phyloP scores from a whole-genome alignment of 768 basidiomycete genomes.

The Brasilioporus rufonigricans region DNA sequence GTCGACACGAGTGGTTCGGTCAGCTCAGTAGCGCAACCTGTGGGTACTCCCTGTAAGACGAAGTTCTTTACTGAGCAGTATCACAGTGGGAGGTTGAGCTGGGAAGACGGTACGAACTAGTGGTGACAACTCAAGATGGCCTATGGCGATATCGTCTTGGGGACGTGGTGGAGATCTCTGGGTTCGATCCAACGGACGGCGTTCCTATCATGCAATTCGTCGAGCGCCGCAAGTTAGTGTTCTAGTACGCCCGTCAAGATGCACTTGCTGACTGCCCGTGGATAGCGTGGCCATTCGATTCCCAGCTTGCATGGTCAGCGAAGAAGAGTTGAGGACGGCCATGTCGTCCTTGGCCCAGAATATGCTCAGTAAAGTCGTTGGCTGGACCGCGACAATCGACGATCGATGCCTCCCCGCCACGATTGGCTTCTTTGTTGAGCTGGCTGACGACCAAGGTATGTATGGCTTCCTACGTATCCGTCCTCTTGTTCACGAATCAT shows the following conservation, averaged over 20 bases:
- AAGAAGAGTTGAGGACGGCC: too few species aligned
- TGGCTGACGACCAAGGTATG: too few species aligned
- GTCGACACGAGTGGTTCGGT: not conserved
- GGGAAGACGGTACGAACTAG: conserved; percentile 14
- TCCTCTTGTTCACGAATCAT: too few species aligned
- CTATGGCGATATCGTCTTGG: conserved; percentile 25
- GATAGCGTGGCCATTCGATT: too few species aligned
- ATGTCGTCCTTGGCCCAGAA: too few species aligned
- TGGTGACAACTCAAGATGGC: conserved; percentile 16
- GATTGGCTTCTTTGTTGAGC: too few species aligned
- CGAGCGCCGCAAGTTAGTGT: conserved; percentile 13
- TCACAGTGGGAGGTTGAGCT: conserved; percentile 15
- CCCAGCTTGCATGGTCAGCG: too few species aligned
- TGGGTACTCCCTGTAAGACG: not conserved
- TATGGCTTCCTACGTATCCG: too few species aligned
- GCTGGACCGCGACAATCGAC: too few species aligned
- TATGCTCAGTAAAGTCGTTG: too few species aligned
- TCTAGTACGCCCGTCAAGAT: not conserved
- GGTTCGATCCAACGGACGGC: conserved; percentile 19
- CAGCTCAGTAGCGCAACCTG: not conserved
- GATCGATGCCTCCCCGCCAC: too few species aligned
- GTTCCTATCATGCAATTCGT: conserved; percentile 16
- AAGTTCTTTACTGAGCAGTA: not conserved
- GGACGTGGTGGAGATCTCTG: conserved; percentile 21
- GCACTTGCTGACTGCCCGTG: too few species aligned